A percentile compares a stretch with the other conserved stretches of the same genome.
phyloP scores from a whole-genome alignment of 805 yeast genomes.

The Komagataella pastoris region DNA sequence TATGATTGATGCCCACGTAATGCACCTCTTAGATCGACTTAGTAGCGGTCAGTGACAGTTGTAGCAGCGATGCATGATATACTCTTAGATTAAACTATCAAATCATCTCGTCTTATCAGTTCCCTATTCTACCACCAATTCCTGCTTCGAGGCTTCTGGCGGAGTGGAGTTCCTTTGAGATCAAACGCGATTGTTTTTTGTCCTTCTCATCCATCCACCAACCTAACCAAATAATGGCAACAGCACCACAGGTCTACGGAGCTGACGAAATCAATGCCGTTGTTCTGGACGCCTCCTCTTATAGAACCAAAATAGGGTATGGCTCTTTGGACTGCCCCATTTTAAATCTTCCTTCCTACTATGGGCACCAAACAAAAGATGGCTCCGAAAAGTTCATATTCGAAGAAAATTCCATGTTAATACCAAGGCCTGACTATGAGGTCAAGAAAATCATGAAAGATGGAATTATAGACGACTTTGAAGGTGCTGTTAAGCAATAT shows the following conservation, averaged over 20 bases:
- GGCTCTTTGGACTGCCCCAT: constrained; percentile 90
- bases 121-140: too few relatives aligned
- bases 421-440: constrained; percentile 34
- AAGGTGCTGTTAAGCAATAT: constrained; percentile 68
- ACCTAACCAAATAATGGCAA: constrained; percentile 7
- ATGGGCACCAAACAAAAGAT: constrained; percentile 21
- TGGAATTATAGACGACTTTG: constrained; percentile 72
- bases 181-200: neutral
- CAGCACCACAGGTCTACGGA: constrained; percentile 39
- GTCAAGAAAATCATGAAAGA: constrained; percentile 47
- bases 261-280: constrained; percentile 85
- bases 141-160: too few relatives aligned
- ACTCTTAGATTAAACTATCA: neutral
- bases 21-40: neutral
- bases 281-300: constrained; percentile 86
- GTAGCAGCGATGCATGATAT: neutral
- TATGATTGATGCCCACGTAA: too few relatives aligned
- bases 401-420: constrained; percentile 17
- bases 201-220: neutral
- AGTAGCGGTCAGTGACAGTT: neutral
- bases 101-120: too few relatives aligned
- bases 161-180: neutral
- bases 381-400: constrained; percentile 11
- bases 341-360: constrained; percentile 59
- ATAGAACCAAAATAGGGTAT: constrained; percentile 71